Conservation (phyloP, 306 rosid species). For the Lathyrus sativus region DNA sequence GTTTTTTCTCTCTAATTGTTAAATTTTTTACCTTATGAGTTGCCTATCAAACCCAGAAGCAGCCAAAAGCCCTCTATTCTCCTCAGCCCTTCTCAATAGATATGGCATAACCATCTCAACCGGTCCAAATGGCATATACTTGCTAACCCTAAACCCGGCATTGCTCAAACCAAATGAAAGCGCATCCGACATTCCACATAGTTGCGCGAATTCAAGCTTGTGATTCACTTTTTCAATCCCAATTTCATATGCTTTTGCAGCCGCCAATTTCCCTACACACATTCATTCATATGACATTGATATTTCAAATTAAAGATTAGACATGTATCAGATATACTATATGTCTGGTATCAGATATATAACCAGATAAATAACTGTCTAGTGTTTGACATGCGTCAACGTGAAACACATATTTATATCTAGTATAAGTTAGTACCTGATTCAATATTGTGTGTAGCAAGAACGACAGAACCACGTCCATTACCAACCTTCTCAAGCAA, state of each 20-base stretch:
- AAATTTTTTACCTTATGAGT: slow-evolving; percentile 56
- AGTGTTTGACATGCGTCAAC: neutral
- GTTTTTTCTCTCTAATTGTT: neutral
- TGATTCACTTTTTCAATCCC: slow-evolving; percentile 42
- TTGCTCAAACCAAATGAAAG: slow-evolving; percentile 75
- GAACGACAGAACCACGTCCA: slow-evolving; percentile 62
- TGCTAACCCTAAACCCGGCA: slow-evolving; percentile 96
- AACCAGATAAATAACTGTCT: too few relatives aligned
- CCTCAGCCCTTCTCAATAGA: slow-evolving; percentile 85
- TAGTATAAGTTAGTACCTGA: slow-evolving; percentile 56
- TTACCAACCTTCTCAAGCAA: slow-evolving; percentile 63
- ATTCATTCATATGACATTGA: neutral
- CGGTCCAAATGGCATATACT: slow-evolving; percentile 92
- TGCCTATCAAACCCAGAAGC: slow-evolving; percentile 68
- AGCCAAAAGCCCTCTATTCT: slow-evolving; percentile 80
- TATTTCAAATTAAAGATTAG: neutral
- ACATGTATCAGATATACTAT: neutral
- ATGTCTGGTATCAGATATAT: neutral
- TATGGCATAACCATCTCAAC: slow-evolving; percentile 81
- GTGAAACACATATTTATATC: too few relatives aligned
- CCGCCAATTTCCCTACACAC: slow-evolving; percentile 46
- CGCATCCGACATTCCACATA: slow-evolving; percentile 52
- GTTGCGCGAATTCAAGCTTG: slow-evolving; percentile 13
- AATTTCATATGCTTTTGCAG: slow-evolving; percentile 27
- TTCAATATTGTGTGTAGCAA: slow-evolving; percentile 88